phyloP scores from a whole-genome alignment of 139 green algal species.

The Dunaliella primolecta region DNA sequence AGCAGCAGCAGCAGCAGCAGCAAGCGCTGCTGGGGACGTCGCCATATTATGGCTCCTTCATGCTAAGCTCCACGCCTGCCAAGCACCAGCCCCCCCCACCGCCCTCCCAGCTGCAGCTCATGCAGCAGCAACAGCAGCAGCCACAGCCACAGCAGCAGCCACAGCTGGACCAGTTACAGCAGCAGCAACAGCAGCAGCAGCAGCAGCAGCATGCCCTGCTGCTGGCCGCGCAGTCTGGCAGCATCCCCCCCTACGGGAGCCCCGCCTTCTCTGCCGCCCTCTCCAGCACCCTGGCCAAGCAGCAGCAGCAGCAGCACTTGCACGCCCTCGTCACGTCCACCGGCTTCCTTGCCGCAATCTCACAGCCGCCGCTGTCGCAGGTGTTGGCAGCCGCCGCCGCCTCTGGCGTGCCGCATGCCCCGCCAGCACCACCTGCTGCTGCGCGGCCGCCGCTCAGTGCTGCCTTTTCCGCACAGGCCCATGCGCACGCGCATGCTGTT shows the following conservation, averaged over 20 bases:
- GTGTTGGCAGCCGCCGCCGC: background rate
- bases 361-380: slow-evolving; percentile 18
- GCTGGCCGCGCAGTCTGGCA: background rate
- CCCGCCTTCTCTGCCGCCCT: slow-evolving; percentile 8
- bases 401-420: background rate
- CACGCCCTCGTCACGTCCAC: too few relatives aligned
- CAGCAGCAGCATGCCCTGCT: background rate
- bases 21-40: background rate
- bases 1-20: background rate
- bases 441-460: background rate
- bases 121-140: background rate
- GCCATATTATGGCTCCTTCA: background rate
- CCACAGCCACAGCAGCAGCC: slow-evolving; percentile 1
- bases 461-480: slow-evolving; percentile 24
- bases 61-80: background rate
- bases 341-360: slow-evolving; percentile 12
- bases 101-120: background rate
- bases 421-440: background rate
- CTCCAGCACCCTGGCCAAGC: background rate
- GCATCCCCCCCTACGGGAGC: background rate
- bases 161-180: background rate
- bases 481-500: slow-evolving; percentile 47
- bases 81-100: background rate
- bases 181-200: background rate
- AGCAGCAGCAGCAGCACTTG: background rate